Evolutionary conservation across 148 eudicot species (phyloP), one percentile per base, ranked within the genome.

Genomic region (Bassia scoparia): DNA sequence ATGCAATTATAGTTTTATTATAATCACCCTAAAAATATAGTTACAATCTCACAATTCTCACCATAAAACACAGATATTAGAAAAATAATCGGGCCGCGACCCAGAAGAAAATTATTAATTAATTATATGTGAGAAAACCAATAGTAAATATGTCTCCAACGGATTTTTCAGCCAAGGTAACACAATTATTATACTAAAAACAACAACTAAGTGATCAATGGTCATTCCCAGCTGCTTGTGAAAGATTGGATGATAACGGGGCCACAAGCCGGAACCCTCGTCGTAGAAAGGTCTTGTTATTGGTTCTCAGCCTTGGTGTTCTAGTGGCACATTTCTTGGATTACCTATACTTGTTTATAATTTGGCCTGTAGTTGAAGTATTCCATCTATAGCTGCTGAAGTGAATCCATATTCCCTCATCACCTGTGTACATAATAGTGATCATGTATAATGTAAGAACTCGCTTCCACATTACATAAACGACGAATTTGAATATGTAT

Each of bases 151-250:
- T 92, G 97, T 53, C 89, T 87, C 97, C 97, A 92, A 43, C 97
- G 95, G n/a, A n/a, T 79, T 91, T 88, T 78, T 96, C 99, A 58
- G 99, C 97, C 75, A 88, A 89, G 58, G 79, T 83, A 11, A 92
- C 90, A 68, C 99, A 96, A 17, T 96, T 92, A 66, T 74, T 73
- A 58, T 85, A 87, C 77, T 97, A 83, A 83, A 83, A 92, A 77
- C 99, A 96, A 76, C 96, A 69, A 92, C 90, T 31, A 96, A 88
- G 75, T 96, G 99, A 74, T 96, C 99, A 74, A 92, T 90, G 33
- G 89, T 82, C 92, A 96, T 86, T n/a, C n/a, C 99, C 99, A 27
- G 96, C 87, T 16, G 92, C 97, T 77, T 96, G 99, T 89, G 89
- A 96, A 96, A 24, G 99, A 95, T 26, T 92, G 88, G 38, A 84